Evolutionary conservation across 768 basidiomycete genomes (phyloP).

Genomic region (Boletus sp.): DNA sequence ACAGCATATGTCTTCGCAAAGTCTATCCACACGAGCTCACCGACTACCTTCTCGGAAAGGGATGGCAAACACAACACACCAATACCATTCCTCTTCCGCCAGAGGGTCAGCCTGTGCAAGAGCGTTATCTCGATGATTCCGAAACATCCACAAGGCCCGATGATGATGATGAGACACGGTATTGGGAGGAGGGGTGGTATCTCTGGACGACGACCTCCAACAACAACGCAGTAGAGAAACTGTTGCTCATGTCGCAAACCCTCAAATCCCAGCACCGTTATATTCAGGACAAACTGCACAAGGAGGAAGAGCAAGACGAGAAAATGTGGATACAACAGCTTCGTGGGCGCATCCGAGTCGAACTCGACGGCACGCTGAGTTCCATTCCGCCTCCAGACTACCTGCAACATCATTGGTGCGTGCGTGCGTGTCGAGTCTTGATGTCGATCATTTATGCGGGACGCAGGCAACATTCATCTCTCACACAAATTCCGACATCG

Average conservation of each 20-base stretch:
- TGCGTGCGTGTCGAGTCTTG: conserved; percentile 23
- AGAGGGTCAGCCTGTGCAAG: conserved; percentile 53
- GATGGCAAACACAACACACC: conserved; percentile 40
- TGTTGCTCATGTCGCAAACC: conserved; percentile 56
- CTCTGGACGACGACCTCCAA: conserved; percentile 61
- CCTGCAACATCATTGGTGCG: conserved; percentile 34
- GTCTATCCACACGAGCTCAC: conserved; percentile 67
- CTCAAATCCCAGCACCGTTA: conserved; percentile 45
- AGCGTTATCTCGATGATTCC: conserved; percentile 6
- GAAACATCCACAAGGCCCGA: conserved; percentile 18
- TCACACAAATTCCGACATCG: conserved; percentile 58
- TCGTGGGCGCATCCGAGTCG: conserved; percentile 22
- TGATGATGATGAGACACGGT: conserved; percentile 40
- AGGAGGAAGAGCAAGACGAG: conserved; percentile 55
- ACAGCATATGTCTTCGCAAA: conserved; percentile 60
- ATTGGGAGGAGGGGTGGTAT: conserved; percentile 78
- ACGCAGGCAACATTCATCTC: conserved; percentile 46
- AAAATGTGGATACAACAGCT: conserved; percentile 34
- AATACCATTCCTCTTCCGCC: conserved; percentile 59
- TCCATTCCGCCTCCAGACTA: conserved; percentile 20
- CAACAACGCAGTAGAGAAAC: conserved; percentile 51
- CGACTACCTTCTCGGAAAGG: conserved; percentile 42
- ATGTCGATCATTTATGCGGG: not conserved
- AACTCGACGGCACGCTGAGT: conserved; percentile 31
- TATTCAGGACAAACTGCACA: conserved; percentile 30